Evolutionary conservation across 2,329 filamentous ascomycete species (phyloP).

Genomic region (Fusarium xyrophilum): DNA sequence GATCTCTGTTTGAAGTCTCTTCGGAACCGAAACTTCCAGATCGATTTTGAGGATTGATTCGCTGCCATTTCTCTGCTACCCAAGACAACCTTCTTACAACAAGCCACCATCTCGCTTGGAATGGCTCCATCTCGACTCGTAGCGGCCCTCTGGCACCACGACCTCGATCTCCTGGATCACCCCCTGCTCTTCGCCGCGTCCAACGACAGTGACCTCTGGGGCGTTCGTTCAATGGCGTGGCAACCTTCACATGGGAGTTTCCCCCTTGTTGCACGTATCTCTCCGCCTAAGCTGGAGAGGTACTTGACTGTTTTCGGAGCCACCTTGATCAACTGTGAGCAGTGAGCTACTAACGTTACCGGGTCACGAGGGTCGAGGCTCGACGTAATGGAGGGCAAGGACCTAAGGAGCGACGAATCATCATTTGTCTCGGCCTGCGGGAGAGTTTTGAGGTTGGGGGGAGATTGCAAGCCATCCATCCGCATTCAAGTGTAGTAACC

Average conservation of each 20-base stretch:
- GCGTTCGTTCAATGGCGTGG: conserved; percentile 25
- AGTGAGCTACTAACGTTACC: conserved; percentile 5
- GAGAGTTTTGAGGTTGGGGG: conserved; percentile 33
- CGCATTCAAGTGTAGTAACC: conserved; percentile 29
- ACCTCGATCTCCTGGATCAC: neutral
- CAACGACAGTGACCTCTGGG: conserved; percentile 26
- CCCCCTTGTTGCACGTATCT: conserved; percentile 12
- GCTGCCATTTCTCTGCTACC: neutral
- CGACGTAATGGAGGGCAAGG: conserved; percentile 27
- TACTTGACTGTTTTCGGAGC: conserved; percentile 29
- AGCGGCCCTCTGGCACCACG: neutral
- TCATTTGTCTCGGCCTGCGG: conserved; percentile 8
- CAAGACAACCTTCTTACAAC: neutral
- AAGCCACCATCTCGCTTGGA: conserved; percentile 6
- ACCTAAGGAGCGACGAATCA: conserved; percentile 23
- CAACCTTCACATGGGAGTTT: conserved; percentile 2
- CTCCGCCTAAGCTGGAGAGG: neutral
- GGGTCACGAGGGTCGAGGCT: conserved; percentile 21
- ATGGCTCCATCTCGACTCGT: conserved; percentile 10
- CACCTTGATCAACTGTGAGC: conserved; percentile 10
- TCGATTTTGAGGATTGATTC: neutral
- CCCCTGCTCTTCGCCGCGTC: neutral
- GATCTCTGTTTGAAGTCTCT: neutral
- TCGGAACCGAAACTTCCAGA: neutral
- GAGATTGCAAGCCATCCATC: conserved; percentile 31